phyloP scores from a whole-genome alignment of 2,329 filamentous ascomycete genomes.

The Cercospora nicotianae region DNA sequence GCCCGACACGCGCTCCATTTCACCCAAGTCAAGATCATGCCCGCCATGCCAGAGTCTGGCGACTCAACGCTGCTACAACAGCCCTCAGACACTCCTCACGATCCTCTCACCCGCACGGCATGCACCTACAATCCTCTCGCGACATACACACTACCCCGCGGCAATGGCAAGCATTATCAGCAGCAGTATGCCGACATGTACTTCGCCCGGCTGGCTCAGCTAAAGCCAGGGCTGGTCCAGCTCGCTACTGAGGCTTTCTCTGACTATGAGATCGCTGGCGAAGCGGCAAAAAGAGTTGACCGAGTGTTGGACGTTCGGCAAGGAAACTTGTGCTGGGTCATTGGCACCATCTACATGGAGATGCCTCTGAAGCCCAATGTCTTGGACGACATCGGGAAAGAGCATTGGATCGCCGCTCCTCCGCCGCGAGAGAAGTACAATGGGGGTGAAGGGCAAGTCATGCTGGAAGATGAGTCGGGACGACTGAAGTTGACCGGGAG shows the following conservation, averaged over 20 bases:
- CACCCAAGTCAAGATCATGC: conserved; percentile 22
- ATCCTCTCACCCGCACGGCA: conserved; percentile 53
- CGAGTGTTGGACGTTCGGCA: conserved; percentile 93
- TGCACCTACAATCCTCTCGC: conserved; percentile 72
- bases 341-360: conserved; percentile 94
- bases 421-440: conserved; percentile 65
- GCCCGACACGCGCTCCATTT: not conserved
- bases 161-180: conserved; percentile 68
- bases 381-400: conserved; percentile 89
- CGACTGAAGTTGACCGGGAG: conserved; percentile 76
- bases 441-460: conserved; percentile 43
- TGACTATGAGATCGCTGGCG: conserved; percentile 72
- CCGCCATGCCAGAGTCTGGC: conserved; percentile 20
- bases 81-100: conserved; percentile 40
- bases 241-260: conserved; percentile 75
- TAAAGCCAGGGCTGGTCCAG: conserved; percentile 79
- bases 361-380: conserved; percentile 96
- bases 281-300: conserved; percentile 73
- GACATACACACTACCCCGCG: conserved; percentile 70
- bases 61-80: conserved; percentile 29
- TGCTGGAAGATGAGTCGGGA: conserved; percentile 95
- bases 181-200: conserved; percentile 99
- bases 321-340: conserved; percentile 92
- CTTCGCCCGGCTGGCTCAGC: conserved; percentile 81
- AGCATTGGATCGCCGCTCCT: conserved; percentile 89